phyloP scores from a whole-genome alignment of 352 stramenopile genomes.

The Phytopythium cucurbitacearum region DNA sequence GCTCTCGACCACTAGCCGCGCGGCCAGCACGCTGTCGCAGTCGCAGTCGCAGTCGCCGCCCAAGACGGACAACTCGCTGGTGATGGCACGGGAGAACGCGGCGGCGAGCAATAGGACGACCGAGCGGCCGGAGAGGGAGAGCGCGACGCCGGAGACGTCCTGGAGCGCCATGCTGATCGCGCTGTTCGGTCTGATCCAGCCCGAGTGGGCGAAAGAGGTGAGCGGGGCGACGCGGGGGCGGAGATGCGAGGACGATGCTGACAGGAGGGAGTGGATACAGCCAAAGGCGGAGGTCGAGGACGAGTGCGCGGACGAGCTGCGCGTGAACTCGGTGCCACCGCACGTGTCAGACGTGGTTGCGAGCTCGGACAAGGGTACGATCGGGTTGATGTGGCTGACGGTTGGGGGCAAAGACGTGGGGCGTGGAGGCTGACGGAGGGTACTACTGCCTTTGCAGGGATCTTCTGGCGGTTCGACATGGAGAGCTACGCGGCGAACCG shows the following conservation, averaged over 20 bases:
- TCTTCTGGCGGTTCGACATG: constrained; percentile 69
- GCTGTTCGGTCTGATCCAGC: constrained; percentile 58
- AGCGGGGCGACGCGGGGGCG: background rate
- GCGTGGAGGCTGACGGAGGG: background rate
- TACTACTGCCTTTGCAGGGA: constrained; percentile 8
- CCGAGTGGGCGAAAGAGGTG: constrained; percentile 45
- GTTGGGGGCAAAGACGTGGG: background rate
- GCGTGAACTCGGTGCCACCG: constrained; percentile 39
- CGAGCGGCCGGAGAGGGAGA: constrained; percentile 8
- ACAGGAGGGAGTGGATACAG: background rate
- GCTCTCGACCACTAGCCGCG: constrained; percentile 11
- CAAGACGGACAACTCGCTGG: constrained; percentile 11
- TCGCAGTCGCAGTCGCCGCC: constrained; percentile 1
- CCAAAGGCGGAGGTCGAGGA: constrained; percentile 28
- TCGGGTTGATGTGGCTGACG: constrained; percentile 1
- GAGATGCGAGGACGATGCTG: background rate
- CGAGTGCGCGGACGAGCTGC: constrained; percentile 41
- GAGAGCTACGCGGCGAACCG: constrained; percentile 65
- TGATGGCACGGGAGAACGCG: constrained; percentile 7
- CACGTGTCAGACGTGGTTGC: constrained; percentile 48
- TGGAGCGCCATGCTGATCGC: constrained; percentile 58
- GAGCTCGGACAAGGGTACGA: constrained; percentile 17
- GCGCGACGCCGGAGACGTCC: constrained; percentile 12
- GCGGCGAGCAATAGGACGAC: constrained; percentile 2
- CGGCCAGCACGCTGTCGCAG: constrained; percentile 12